Percentiles rank a stretch among this genome's conserved stretches.
Conservation (phyloP, 257 asterid genomes). For the Solanum microdontum region DNA sequence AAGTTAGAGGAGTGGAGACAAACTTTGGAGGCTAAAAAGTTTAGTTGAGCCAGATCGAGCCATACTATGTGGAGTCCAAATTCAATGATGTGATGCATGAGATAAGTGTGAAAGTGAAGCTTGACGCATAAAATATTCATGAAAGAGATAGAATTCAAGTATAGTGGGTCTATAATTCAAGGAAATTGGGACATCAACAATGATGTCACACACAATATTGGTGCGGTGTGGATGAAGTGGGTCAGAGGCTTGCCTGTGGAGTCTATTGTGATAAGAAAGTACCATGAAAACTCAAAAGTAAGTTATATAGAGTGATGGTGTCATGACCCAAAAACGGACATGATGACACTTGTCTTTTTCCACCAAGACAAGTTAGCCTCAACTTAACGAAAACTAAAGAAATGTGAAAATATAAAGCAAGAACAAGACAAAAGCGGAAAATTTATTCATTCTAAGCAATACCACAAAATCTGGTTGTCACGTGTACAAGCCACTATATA, state of each 20-base stretch:
- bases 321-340: background rate
- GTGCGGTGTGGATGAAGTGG: background rate
- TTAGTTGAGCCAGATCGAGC: background rate
- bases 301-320: background rate
- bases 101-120: background rate
- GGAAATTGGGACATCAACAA: too few relatives aligned
- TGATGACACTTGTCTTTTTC: background rate
- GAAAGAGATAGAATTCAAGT: background rate
- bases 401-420: background rate
- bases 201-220: background rate
- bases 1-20: background rate
- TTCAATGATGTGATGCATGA: background rate
- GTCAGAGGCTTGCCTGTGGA: background rate
- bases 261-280: background rate
- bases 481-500: background rate
- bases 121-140: background rate
- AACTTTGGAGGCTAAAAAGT: background rate
- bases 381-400: background rate
- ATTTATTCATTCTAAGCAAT: background rate
- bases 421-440: background rate
- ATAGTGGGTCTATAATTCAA: background rate
- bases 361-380: background rate
- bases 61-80: background rate
- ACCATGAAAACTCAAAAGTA: background rate
- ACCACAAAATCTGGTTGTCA: background rate